Conservation (phyloP, 2,329 filamentous ascomycete genomes). For the Aspergillus bombycis region DNA sequence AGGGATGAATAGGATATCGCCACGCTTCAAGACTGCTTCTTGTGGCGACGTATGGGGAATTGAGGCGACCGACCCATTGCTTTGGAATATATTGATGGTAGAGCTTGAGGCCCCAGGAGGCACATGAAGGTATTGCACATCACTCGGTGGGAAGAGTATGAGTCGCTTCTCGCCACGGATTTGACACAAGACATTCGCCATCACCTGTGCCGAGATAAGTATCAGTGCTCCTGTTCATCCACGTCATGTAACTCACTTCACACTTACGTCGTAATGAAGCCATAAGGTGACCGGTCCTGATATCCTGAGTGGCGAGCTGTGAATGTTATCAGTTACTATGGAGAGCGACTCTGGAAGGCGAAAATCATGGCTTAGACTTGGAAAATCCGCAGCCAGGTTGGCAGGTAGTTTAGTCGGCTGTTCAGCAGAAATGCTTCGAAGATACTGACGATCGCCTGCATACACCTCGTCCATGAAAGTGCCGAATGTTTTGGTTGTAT, state of each 20-base stretch:
- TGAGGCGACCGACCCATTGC: constrained; percentile 53
- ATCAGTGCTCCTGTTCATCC: constrained; percentile 6
- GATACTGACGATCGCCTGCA: constrained; percentile 67
- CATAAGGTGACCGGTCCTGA: constrained; percentile 83
- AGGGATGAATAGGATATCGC: constrained; percentile 80
- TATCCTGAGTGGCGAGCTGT: constrained; percentile 79
- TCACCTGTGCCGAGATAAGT: constrained; percentile 59
- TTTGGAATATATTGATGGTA: constrained; percentile 69
- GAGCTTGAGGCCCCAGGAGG: constrained; percentile 80
- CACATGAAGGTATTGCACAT: constrained; percentile 71
- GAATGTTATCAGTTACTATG: constrained; percentile 63
- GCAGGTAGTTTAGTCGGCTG: constrained; percentile 71
- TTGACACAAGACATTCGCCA: constrained; percentile 86
- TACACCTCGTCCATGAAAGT: constrained; percentile 66
- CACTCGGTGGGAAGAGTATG: constrained; percentile 75
- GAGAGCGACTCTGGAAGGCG: constrained; percentile 64
- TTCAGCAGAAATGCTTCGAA: constrained; percentile 74
- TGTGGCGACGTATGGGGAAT: constrained; percentile 67
- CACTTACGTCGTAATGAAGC: constrained; percentile 78
- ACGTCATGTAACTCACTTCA: not conserved
- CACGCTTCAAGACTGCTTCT: constrained; percentile 67
- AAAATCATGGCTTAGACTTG: constrained; percentile 70
- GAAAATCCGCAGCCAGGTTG: constrained; percentile 72
- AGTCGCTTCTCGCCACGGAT: constrained; percentile 73
- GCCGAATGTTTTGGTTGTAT: constrained; percentile 69